A percentile compares a stretch with the other conserved stretches of the same genome.
These are phyloP conservation scores for Sequoia sempervirens DNA, from an alignment of 75 land plant genomes.

Conservation along the genomic window DNA sequence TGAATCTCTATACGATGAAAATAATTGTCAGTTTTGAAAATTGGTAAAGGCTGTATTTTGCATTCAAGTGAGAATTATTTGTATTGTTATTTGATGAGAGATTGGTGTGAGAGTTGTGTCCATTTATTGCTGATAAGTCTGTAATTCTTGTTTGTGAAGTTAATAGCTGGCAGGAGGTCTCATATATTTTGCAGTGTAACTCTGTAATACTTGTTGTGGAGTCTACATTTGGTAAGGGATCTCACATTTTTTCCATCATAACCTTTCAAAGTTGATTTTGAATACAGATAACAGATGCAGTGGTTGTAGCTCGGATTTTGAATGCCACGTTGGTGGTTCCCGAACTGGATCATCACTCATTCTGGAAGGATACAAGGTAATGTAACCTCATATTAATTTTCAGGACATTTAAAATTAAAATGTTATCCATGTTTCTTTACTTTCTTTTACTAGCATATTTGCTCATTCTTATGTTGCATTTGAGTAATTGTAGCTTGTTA, in stretches of 20 bases:
- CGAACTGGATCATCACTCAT: conserved; percentile 86
- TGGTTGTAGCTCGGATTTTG: conserved; percentile 90
- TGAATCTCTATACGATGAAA: background rate
- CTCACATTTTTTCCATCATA: background rate
- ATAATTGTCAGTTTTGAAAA: background rate
- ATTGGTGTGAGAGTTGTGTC: background rate
- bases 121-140: background rate
- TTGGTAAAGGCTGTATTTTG: background rate
- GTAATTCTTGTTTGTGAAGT: background rate
- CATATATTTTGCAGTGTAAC: background rate
- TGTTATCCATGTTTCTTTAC: background rate
- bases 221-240: background rate
- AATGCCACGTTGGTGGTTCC: conserved; percentile 97
- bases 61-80: no score
- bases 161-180: background rate
- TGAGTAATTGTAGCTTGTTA: conserved; percentile 5
- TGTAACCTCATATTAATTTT: conserved; percentile 5
- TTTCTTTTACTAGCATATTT: background rate
- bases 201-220: background rate
- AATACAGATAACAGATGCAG: conserved; percentile 93
- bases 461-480: background rate
- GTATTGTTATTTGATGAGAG: background rate
- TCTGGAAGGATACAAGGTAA: conserved; percentile 95
- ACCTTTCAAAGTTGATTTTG: conserved; percentile 5
- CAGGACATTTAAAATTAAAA: background rate